Percentiles rank a stretch among this genome's conserved stretches.
Evolutionary conservation across 2,329 filamentous ascomycete species (phyloP).

Genomic region (Hymenoscyphus repandus): DNA sequence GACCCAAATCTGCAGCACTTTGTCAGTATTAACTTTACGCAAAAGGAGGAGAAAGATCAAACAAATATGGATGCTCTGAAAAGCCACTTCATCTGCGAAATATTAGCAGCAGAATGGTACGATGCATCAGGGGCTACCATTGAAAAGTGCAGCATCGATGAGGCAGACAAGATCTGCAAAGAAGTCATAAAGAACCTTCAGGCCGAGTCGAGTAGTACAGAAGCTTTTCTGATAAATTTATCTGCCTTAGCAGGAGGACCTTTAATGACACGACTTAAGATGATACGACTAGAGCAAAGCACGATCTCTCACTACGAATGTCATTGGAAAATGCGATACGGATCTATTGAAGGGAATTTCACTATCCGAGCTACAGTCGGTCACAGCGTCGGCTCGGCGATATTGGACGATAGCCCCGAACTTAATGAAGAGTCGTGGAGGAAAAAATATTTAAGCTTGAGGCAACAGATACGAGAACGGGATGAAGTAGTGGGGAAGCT

Average conservation of each 20-base stretch:
- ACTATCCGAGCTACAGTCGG: slow-evolving; percentile 42
- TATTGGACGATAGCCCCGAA: slow-evolving; percentile 15
- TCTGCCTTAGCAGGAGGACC: slow-evolving; percentile 52
- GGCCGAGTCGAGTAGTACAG: slow-evolving; percentile 43
- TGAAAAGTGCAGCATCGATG: slow-evolving; percentile 43
- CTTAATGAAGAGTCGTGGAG: slow-evolving; percentile 39
- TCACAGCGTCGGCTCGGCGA: slow-evolving; percentile 16
- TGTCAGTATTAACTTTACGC: slow-evolving; percentile 27
- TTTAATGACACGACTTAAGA: slow-evolving; percentile 40
- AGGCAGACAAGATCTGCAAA: slow-evolving; percentile 49
- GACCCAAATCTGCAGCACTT: slow-evolving; percentile 22
- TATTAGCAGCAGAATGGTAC: slow-evolving; percentile 47
- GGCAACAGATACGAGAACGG: slow-evolving; percentile 53
- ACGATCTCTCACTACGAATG: slow-evolving; percentile 44
- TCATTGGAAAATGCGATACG: slow-evolving; percentile 52
- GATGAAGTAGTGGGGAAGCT: slow-evolving; percentile 47
- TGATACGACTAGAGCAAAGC: slow-evolving; percentile 40
- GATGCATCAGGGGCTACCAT: slow-evolving; percentile 41
- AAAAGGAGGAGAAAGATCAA: slow-evolving; percentile 29
- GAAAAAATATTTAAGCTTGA: slow-evolving; percentile 49
- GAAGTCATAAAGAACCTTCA: slow-evolving; percentile 49
- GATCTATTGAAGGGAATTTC: slow-evolving; percentile 47
- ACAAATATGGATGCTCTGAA: slow-evolving; percentile 56
- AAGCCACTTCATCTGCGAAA: slow-evolving; percentile 46
- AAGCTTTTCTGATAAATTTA: slow-evolving; percentile 55